Conservation (phyloP, 2,329 filamentous ascomycete species). For the Hymenoscyphus fructigenus region DNA sequence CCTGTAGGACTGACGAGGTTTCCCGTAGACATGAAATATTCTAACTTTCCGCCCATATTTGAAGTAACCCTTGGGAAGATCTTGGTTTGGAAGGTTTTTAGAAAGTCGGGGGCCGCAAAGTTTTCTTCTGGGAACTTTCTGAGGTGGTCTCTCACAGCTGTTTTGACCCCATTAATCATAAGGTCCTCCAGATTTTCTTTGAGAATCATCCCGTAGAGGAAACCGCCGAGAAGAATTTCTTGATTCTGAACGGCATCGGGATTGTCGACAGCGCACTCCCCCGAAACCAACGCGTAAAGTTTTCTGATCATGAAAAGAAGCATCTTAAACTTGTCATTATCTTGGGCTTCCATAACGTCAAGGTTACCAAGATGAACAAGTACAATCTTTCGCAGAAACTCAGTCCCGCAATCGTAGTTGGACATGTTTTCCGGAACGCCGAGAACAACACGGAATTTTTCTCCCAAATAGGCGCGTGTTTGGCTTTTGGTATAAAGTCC, state of each 20-base stretch:
- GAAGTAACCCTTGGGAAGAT: constrained; percentile 83
- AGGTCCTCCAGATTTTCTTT: constrained; percentile 95
- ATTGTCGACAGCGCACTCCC: constrained; percentile 91
- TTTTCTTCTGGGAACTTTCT: constrained; percentile 59
- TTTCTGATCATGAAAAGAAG: constrained; percentile 95
- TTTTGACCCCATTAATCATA: constrained; percentile 56
- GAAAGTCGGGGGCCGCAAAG: constrained; percentile 76
- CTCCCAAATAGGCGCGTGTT: constrained; percentile 82
- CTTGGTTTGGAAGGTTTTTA: constrained; percentile 73
- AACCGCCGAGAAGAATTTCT: constrained; percentile 89
- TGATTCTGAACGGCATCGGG: constrained; percentile 96
- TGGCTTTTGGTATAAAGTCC: constrained; percentile 77
- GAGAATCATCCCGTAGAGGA: constrained; percentile 90
- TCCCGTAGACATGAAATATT: constrained; percentile 95
- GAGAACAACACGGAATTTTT: constrained; percentile 87
- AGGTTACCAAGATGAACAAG: constrained; percentile 87
- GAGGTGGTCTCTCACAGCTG: constrained; percentile 56
- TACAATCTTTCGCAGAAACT: constrained; percentile 87
- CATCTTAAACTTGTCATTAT: constrained; percentile 91
- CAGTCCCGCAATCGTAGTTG: constrained; percentile 84
- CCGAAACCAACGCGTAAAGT: constrained; percentile 87
- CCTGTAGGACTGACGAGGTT: constrained; percentile 90
- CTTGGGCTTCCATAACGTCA: constrained; percentile 78
- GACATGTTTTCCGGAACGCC: constrained; percentile 80
- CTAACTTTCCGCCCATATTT: constrained; percentile 80